These are phyloP conservation scores for Lecanosticta acicola DNA, from an alignment of 2,329 filamentous ascomycete species.

Conservation along the genomic window DNA sequence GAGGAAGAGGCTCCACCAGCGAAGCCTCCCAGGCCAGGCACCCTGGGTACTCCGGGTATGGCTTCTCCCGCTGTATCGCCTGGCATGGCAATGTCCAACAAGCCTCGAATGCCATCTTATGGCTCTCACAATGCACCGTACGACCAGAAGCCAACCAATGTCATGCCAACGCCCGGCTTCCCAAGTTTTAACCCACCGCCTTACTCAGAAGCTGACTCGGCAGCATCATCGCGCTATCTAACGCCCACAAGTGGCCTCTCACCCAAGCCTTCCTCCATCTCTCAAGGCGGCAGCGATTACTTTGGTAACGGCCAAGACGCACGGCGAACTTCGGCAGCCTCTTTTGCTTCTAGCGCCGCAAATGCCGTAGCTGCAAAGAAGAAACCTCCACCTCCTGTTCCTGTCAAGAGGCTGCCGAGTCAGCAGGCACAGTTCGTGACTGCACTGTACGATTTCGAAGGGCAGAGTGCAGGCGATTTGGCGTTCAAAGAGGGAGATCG, in stretches of 20 bases:
- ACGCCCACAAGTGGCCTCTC: constrained; percentile 23
- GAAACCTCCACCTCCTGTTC: constrained; percentile 68
- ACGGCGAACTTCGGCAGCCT: constrained; percentile 25
- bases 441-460: constrained; percentile 69
- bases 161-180: constrained; percentile 8
- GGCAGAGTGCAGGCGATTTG: constrained; percentile 64
- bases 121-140: constrained; percentile 16
- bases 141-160: constrained; percentile 19
- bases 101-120: constrained; percentile 23
- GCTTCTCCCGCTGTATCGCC: constrained; percentile 15
- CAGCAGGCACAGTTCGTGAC: constrained; percentile 45
- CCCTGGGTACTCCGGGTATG: constrained; percentile 5
- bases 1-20: constrained; percentile 30
- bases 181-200: constrained; percentile 13
- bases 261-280: constrained; percentile 13
- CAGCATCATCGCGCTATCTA: constrained; percentile 34
- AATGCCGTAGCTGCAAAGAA: constrained; percentile 54
- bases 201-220: constrained; percentile 23
- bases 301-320: constrained; percentile 17
- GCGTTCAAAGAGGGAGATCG: constrained; percentile 70
- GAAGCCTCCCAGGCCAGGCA: constrained; percentile 31
- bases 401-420: constrained; percentile 51
- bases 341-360: constrained; percentile 29
- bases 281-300: constrained; percentile 26
- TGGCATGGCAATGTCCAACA: constrained; percentile 19